phyloP scores from a whole-genome alignment of 129 eudicot genomes.

The Flaveria trinervia region DNA sequence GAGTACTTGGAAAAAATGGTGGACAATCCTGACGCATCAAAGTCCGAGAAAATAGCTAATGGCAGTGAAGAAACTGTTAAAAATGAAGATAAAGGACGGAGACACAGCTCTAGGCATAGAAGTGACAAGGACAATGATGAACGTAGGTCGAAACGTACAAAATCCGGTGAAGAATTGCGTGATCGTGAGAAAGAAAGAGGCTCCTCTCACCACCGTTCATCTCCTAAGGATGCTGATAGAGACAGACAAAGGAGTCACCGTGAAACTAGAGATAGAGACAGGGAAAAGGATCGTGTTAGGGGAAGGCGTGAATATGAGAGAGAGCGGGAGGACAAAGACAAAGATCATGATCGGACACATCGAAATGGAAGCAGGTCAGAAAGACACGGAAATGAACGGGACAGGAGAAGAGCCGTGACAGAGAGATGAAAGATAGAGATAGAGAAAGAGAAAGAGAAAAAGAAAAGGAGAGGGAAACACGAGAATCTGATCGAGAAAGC shows the following conservation, averaged over 20 bases:
- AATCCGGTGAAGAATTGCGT: slow-evolving; percentile 57
- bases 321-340: slow-evolving; percentile 47
- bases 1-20: slow-evolving; percentile 79
- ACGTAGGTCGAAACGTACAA: slow-evolving; percentile 54
- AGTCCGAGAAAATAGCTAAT: slow-evolving; percentile 46
- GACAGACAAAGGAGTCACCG: slow-evolving; percentile 58
- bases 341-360: slow-evolving; percentile 44
- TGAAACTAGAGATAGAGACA: slow-evolving; percentile 59
- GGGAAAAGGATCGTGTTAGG: slow-evolving; percentile 44
- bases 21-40: slow-evolving; percentile 57
- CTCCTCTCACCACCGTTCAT: slow-evolving; percentile 54
- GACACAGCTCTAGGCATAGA: slow-evolving; percentile 61
- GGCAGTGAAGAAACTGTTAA: slow-evolving; percentile 52
- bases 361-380: slow-evolving; percentile 55
- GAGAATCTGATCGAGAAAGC: slow-evolving; percentile 57
- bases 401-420: slow-evolving; percentile 50
- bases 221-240: slow-evolving; percentile 74
- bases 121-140: slow-evolving; percentile 51
- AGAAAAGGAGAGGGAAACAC: slow-evolving; percentile 54
- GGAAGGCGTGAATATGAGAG: slow-evolving; percentile 47
- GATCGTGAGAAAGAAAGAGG: slow-evolving; percentile 70
- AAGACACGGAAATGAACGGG: slow-evolving; percentile 55
- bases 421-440: slow-evolving; percentile 48
- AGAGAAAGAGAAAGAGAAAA: slow-evolving; percentile 31
- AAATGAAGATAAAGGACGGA: slow-evolving; percentile 47